Percentiles rank a stretch among this genome's conserved stretches.
Evolutionary conservation across 345 rosid genomes (phyloP).

Genomic region (Carallia pectinifolia): DNA sequence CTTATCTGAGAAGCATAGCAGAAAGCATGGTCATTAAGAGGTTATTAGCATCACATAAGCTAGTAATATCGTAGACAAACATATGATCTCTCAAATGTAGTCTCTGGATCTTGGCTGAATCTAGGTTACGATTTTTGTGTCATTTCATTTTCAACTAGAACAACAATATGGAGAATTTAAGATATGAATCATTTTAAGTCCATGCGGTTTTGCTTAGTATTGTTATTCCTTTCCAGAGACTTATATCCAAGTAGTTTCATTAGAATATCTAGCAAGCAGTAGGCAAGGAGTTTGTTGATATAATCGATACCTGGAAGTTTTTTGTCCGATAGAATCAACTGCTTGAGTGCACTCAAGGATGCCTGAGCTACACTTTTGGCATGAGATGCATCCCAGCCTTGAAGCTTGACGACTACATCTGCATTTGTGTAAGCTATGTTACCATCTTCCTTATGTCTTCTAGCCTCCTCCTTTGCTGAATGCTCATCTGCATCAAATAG

Average conservation of each 20-base stretch:
- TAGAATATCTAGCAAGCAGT: background rate
- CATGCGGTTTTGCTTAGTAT: no score
- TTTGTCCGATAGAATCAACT: slow-evolving; percentile 64
- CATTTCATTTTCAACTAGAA: no score
- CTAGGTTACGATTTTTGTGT: no score
- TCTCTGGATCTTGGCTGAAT: no score
- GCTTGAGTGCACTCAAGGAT: slow-evolving; percentile 84
- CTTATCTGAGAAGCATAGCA: slow-evolving; percentile 46
- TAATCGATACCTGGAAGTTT: slow-evolving; percentile 63
- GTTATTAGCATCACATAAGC: background rate
- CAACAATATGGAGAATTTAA: no score
- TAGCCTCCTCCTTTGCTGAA: slow-evolving; percentile 77
- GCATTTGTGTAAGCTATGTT: slow-evolving; percentile 69
- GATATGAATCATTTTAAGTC: no score
- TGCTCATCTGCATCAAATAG: slow-evolving; percentile 50
- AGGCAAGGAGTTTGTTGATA: background rate
- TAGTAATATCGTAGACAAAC: background rate
- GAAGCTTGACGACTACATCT: slow-evolving; percentile 85
- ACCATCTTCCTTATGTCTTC: slow-evolving; percentile 47
- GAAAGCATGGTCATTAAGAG: background rate
- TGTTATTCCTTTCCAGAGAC: no score
- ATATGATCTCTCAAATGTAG: no score
- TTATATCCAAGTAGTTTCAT: background rate
- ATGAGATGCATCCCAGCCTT: slow-evolving; percentile 73
- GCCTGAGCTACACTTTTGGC: slow-evolving; percentile 83